Percentiles rank a stretch among this genome's conserved stretches.
phyloP scores from a whole-genome alignment of 192 early-diverging fungal genomes.

The Backusella luteola region DNA sequence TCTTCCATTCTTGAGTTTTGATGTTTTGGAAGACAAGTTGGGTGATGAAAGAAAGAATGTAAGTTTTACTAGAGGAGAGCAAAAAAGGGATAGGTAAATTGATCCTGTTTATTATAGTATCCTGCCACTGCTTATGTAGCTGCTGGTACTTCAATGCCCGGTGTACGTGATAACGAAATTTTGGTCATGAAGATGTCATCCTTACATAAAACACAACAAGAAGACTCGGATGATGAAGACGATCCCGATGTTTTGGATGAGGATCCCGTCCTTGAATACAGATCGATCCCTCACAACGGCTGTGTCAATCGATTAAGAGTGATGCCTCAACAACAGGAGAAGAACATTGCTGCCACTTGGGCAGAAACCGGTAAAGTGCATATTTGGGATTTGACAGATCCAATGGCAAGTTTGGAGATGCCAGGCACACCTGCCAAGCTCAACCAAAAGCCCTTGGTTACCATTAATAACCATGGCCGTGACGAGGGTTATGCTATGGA shows the following conservation, averaged over 20 bases:
- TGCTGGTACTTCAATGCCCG: slow-evolving; percentile 90
- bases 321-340: slow-evolving; percentile 68
- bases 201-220: slow-evolving; percentile 89
- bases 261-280: slow-evolving; percentile 89
- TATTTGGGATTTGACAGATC: slow-evolving; percentile 83
- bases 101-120: slow-evolving; percentile 48
- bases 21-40: slow-evolving; percentile 86
- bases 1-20: slow-evolving; percentile 97
- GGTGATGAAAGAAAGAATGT: slow-evolving; percentile 72
- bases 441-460: slow-evolving; percentile 71
- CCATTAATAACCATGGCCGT: slow-evolving; percentile 78
- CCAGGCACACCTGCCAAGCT: slow-evolving; percentile 71
- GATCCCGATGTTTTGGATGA: slow-evolving; percentile 90
- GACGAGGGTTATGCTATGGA: slow-evolving; percentile 95
- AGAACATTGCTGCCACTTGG: slow-evolving; percentile 88
- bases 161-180: slow-evolving; percentile 82
- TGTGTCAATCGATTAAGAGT: slow-evolving; percentile 61
- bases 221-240: slow-evolving; percentile 73
- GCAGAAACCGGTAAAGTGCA: slow-evolving; percentile 94
- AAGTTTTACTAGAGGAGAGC: slow-evolving; percentile 16
- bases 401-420: slow-evolving; percentile 74
- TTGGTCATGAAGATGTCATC: slow-evolving; percentile 96
- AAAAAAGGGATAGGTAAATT: not conserved
- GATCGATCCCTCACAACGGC: slow-evolving; percentile 79
- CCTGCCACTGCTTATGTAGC: slow-evolving; percentile 93